Evolutionary conservation across 345 rosid genomes (phyloP), one percentile per base, ranked within the genome.

Genomic region (Citrus glauca): DNA sequence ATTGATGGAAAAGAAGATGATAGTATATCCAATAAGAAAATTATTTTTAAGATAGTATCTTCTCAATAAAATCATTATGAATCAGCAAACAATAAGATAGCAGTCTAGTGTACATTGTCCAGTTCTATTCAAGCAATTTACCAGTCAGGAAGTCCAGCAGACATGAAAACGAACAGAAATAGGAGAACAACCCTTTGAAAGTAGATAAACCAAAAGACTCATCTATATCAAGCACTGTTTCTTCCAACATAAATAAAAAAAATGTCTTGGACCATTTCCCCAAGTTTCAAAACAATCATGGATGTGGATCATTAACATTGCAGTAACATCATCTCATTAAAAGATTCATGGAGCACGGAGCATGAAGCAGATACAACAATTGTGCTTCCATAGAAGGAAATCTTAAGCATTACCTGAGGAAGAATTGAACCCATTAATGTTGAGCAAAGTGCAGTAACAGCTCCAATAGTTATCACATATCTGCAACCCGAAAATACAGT

Each of bases 381-480:
- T 73, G 37, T 14, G 59, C 28, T 50, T 37, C 11, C 19, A 35
- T 19, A 19, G 13, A 53, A 33, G 17, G 66, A 63, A 27, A 59
- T 3, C 24, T 32, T 4, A 9, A 27, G 22, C 28, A 48, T 75
- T 89, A 96, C 98, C 95, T 96, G 99, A 83, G 99, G 99, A 78
- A 96, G 99, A 45, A 96, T 70, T 10, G 98, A 86, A 71, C 99
- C 99, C 99, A 96, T 87, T 79, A 96, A 79, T 77, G 97, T 92
- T 63, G 99, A 89, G 84, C 97, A 94, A 62, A 96, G 98, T 53
- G 99, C 99, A 88, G 93, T 92, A 78, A 89, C 82, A 78, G 99
- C 97, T 85, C 99, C 99, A 81, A 85, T 80, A 57, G 97, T 91
- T 79, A 96, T 86, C 73, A 96, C 64, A 86, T 88, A 92, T 66